Percentiles rank a stretch among this genome's conserved stretches.
These are phyloP conservation scores for Cladosporium colombiae DNA, from an alignment of 2,329 filamentous ascomycete species.

Conservation along the genomic window DNA sequence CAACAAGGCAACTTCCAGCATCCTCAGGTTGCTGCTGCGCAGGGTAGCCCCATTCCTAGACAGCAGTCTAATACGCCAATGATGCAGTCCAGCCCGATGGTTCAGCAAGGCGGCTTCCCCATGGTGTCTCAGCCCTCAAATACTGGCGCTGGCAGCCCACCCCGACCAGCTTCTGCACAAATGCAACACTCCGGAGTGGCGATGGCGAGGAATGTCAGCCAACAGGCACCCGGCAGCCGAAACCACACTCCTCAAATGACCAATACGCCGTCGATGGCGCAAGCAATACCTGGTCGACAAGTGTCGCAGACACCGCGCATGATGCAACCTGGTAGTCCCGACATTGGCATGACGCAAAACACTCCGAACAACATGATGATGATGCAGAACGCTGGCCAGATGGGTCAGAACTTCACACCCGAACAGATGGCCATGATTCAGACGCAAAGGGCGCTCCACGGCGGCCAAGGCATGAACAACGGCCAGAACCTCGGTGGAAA, in stretches of 20 bases:
- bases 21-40: slow-evolving; percentile 36
- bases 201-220: slow-evolving; percentile 42
- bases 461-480: slow-evolving; percentile 9
- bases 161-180: slow-evolving; percentile 66
- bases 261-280: slow-evolving; percentile 41
- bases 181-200: slow-evolving; percentile 41
- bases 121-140: slow-evolving; percentile 66
- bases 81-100: slow-evolving; percentile 47
- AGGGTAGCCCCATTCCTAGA: slow-evolving; percentile 63
- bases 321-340: slow-evolving; percentile 39
- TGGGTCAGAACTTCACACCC: slow-evolving; percentile 32
- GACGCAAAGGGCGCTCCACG: slow-evolving; percentile 21
- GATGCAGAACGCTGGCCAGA: slow-evolving; percentile 31
- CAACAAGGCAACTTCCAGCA: slow-evolving; percentile 16
- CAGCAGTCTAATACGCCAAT: slow-evolving; percentile 50
- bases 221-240: slow-evolving; percentile 38
- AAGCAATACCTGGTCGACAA: slow-evolving; percentile 37
- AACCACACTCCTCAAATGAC: slow-evolving; percentile 42
- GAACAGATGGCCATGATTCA: slow-evolving; percentile 38
- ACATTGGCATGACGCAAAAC: slow-evolving; percentile 30
- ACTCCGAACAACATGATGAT: slow-evolving; percentile 33
- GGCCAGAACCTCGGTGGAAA: slow-evolving; percentile 14
- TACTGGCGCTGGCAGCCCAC: slow-evolving; percentile 60
- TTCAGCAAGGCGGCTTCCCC: slow-evolving; percentile 45
- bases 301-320: slow-evolving; percentile 41